A percentile compares a stretch with the other conserved stretches of the same genome.
Evolutionary conservation across 257 asterid species (phyloP).

Genomic region (Nicotiana knightiana): DNA sequence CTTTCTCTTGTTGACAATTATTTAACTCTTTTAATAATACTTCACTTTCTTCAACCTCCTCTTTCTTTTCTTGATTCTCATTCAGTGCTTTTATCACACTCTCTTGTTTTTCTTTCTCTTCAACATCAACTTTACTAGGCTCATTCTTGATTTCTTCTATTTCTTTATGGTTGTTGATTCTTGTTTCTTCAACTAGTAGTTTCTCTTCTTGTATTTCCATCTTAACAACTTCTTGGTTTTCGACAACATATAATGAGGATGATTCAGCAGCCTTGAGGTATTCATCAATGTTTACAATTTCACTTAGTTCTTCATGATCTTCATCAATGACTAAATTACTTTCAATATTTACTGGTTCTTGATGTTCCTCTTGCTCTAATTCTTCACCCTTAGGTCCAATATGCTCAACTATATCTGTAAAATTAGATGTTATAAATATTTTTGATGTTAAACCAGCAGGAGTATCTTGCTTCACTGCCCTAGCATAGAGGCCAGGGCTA

Average conservation of each 20-base stretch:
- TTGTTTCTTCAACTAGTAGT: conserved; percentile 17
- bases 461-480: conserved; percentile 22
- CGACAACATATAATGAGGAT: conserved; percentile 9
- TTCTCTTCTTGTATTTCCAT: conserved; percentile 22
- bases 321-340: background rate
- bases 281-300: conserved; percentile 12
- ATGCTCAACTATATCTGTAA: conserved; percentile 2
- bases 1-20: background rate
- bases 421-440: background rate
- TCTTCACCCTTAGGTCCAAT: conserved; percentile 21
- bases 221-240: conserved; percentile 8
- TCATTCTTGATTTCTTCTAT: conserved; percentile 3
- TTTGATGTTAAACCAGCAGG: conserved; percentile 12
- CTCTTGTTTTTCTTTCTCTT: conserved; percentile 5
- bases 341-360: conserved; percentile 17
- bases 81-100: background rate
- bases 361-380: conserved; percentile 24
- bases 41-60: conserved; percentile 3
- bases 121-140: background rate
- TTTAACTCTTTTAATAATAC: background rate
- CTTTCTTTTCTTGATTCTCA: background rate
- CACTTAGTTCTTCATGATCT: conserved; percentile 13
- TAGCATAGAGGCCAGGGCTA: conserved; percentile 17
- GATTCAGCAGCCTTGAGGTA: conserved; percentile 17
- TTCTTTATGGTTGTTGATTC: background rate